phyloP scores from a whole-genome alignment of 2,329 filamentous ascomycete species.

The Paecilomyces variotii region DNA sequence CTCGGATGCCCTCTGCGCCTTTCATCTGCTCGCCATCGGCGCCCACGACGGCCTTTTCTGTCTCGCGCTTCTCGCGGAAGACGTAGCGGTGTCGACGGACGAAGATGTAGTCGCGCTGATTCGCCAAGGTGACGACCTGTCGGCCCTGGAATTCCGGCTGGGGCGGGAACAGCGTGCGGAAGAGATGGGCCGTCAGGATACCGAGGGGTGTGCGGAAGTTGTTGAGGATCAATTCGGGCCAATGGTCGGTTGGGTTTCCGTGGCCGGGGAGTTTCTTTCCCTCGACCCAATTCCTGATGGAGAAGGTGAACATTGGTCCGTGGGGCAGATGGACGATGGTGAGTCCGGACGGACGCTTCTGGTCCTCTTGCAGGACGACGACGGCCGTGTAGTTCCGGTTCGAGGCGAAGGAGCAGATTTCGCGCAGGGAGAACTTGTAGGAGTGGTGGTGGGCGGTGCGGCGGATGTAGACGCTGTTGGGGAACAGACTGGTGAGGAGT shows the following conservation, averaged over 20 bases:
- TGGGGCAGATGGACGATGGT: conserved; percentile 76
- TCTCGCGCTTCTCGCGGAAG: conserved; percentile 78
- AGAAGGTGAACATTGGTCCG: conserved; percentile 90
- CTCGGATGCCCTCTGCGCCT: conserved; percentile 76
- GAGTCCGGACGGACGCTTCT: conserved; percentile 73
- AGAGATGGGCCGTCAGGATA: conserved; percentile 75
- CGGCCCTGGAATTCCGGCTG: conserved; percentile 76
- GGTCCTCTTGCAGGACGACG: conserved; percentile 79
- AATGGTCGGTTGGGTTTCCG: conserved; percentile 81
- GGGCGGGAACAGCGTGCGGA: conserved; percentile 70
- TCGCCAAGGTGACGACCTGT: conserved; percentile 87
- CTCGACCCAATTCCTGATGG: conserved; percentile 81
- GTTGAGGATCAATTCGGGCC: conserved; percentile 83
- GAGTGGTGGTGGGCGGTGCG: conserved; percentile 75
- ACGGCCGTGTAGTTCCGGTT: conserved; percentile 79
- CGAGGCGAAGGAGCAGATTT: conserved; percentile 78
- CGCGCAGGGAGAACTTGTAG: conserved; percentile 84
- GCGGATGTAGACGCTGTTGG: conserved; percentile 71
- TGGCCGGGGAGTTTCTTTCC: conserved; percentile 83
- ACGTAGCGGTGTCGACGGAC: conserved; percentile 83
- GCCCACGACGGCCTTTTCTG: conserved; percentile 77
- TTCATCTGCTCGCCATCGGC: conserved; percentile 75
- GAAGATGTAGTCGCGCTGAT: conserved; percentile 95
- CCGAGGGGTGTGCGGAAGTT: conserved; percentile 92
- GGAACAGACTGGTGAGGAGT: conserved; percentile 72